phyloP scores from a whole-genome alignment of 257 asterid species.

The Solanum neorickii region DNA sequence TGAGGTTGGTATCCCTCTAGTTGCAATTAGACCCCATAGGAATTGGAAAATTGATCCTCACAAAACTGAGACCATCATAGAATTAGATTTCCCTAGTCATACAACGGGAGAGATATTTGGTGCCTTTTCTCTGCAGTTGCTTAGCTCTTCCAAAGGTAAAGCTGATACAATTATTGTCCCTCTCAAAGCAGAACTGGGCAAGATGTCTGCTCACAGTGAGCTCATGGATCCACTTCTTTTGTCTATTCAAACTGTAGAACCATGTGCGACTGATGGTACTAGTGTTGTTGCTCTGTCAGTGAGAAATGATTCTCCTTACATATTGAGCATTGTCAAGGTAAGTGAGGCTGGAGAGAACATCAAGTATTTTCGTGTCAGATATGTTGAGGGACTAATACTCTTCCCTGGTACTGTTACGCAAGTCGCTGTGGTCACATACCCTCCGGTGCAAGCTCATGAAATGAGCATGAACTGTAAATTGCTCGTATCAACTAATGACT shows the following conservation, averaged over 20 bases:
- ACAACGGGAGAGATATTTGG: constrained; percentile 47
- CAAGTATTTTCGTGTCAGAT: constrained; percentile 35
- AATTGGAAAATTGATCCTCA: constrained; percentile 71
- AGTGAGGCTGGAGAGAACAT: constrained; percentile 24
- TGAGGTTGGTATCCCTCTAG: constrained; percentile 29
- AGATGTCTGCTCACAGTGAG: constrained; percentile 14
- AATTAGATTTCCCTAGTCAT: constrained; percentile 46
- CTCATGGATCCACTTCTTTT: constrained; percentile 17
- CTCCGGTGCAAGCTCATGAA: constrained; percentile 8
- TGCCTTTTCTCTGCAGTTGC: constrained; percentile 49
- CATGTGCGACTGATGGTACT: constrained; percentile 26
- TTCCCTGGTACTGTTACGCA: constrained; percentile 55
- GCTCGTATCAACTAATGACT: constrained; percentile 41
- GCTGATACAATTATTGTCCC: constrained; percentile 58
- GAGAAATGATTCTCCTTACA: constrained; percentile 36
- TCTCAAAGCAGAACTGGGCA: constrained; percentile 52
- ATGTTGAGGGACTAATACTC: constrained; percentile 51
- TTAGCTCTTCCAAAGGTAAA: constrained; percentile 39
- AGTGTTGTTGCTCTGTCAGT: constrained; percentile 28
- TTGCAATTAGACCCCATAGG: constrained; percentile 51
- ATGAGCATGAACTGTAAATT: constrained; percentile 37
- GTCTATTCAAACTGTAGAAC: constrained; percentile 33
- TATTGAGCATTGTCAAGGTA: constrained; percentile 40
- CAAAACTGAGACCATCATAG: constrained; percentile 43
- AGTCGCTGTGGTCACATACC: constrained; percentile 42